Base-by-base conservation (phyloP, 73 alveolate species). In the Uronychia binucleata region DNA sequence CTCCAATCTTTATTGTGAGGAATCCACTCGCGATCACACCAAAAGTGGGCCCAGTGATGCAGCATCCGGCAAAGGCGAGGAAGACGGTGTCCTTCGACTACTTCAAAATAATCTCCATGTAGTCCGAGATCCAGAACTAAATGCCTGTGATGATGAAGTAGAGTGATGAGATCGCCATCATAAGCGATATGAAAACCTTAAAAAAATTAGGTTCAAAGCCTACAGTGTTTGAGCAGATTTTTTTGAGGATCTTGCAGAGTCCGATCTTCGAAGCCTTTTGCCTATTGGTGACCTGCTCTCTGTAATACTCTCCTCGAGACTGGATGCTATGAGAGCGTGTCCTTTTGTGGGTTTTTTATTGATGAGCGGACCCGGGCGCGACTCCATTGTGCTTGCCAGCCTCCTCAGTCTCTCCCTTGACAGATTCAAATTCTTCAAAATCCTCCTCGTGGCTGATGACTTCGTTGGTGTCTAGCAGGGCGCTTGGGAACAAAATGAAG, bases 121-220 rank as follows among this genome's bases (percentile, higher is more conserved):
- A 97, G 58, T 97, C 98, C 31, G 98, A 83, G 83, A 95, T 93
- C 99, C 99, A 97, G 86, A 95, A 97, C 86, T 95, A 93, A 28
- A 97, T 94, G 25, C 99, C 99, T 19, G 99, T 94, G 33, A 97
- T 93, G 33, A 97, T 89, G 82, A 97, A 97, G 86, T 91, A 90
- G 83, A 97, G 92, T 19, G 93, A 78, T 30, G 98, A 93, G 14
- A 95, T 91, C 28, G 98, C 94, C 35, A 96, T 74, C n/a, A 80
- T 75, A 27, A 94, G 91, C 78, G 85, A 92, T 59, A 94, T 28
- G 60, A 58, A 81, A 0, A 86, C 82, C 74, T 86, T 77, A 81
- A 86, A 83, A 31, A 46, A 90, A 74, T 67, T 26, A 28, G 95
- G 89, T 58, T 80, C 80, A 75, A 84, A 78, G 79, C 79, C 75